Base-by-base conservation (phyloP, 805 yeast genomes). In the Wickerhamomyces silvicola region DNA sequence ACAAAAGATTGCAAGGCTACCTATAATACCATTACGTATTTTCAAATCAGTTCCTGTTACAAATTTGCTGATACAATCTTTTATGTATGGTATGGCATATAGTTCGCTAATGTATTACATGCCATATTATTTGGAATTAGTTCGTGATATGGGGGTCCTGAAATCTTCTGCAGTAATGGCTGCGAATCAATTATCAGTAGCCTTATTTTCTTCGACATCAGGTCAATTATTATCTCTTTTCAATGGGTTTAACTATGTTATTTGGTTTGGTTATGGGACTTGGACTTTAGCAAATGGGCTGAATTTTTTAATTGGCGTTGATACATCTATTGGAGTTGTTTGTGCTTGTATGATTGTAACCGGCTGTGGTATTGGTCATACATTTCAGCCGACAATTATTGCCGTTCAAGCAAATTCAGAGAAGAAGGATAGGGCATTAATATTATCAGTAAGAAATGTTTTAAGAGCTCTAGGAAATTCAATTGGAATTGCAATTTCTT, bases 381-480 rank as follows among this genome's bases (percentile, higher is more conserved):
- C 40, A 18, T 35, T 41, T 8, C 45, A 41, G 22, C 35, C 37
- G 2, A 41, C 45, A 2, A 14, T 41, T 6, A 27, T 74, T 8
- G 79, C 78, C 1, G 62, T 67, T n/a, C 78, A 72, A 43, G 76
- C 80, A 1, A 72, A 70, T 37, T 61, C 74, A 7, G 54, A 46
- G 18, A 62, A 64, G 32, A 55, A 64, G 4, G 80, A 75, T 38
- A 49, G 82, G 28, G 78, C 81, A 0, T 74, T 75, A 11, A 72
- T 72, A 3, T 72, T 74, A 5, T 63, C 77, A 4, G 59, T 75
- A 2, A 59, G 81, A 46, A 75, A 73, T 42, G 72, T 73, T 16
- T 41, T 72, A 28, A 53, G 81, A 27, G 66, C 77, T 1, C 64
- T 75, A 36, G 82, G 82, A 8, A 78, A 78, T 20, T 68, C 80